Evolutionary conservation across 2,329 filamentous ascomycete species (phyloP), one percentile per base, ranked within the genome.

Genomic region (Claviceps spartinae): DNA sequence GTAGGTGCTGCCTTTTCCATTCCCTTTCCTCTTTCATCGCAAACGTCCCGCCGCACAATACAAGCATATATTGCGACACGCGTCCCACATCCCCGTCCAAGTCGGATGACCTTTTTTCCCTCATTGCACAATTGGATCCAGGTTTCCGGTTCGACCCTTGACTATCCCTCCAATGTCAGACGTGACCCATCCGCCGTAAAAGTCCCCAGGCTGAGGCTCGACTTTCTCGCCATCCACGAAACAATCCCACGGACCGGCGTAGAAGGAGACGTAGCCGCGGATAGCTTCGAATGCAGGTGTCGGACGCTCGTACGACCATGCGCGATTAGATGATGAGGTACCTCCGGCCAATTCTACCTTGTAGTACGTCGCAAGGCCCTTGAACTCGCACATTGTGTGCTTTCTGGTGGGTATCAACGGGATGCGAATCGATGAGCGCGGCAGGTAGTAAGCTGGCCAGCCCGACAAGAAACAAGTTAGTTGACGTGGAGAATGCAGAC

Each of bases 121-220:
- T 58, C 52, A 63, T 30, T 30, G 26, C 50, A 69, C 54, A 14
- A 65, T 58, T 9, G 68, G 69, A 49, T 72, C 66, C 46, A 62
- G 61, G 44, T 70, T 71, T 5, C 70, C 71, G 51, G 65, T 63
- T 45, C 61, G 61, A 13, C 68, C 70, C 62, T 73, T 73, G 53
- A 72, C 66, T 47, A 73, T 70, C 34, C 77, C 75, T 57, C 76
- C 74, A 54, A 82, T 72, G 53, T 83, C 78, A 54, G 72, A 74
- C 48, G 78, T 82, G 54, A 79, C 75, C 79, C 80, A 83, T 2
- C 79, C 79, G 24, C 80, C 79, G 63, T 82, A 82, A 56, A 81
- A 82, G 57, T 82, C 78, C 7, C 77, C 77, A 16, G 76, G 77
- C 65, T 82, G 78, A 41, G 77, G 67, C 62, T 75, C 68, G 20